Conservation (phyloP, 306 rosid genomes). For the Mucuna pruriens region DNA sequence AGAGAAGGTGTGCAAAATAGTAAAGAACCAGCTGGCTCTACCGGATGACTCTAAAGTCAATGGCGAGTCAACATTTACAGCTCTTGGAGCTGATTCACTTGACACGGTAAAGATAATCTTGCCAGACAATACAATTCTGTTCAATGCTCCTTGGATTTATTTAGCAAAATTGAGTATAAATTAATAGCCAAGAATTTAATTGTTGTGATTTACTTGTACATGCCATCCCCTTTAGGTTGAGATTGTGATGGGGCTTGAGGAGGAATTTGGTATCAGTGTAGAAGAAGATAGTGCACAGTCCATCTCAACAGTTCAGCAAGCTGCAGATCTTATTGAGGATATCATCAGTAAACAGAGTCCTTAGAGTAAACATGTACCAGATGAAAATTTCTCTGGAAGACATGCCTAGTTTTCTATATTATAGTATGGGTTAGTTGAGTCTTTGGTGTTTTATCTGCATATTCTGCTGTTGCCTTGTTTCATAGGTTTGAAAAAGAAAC, state of each 20-base stretch:
- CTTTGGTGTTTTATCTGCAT: slow-evolving; percentile 15
- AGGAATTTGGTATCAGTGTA: slow-evolving; percentile 76
- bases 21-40: slow-evolving; percentile 76
- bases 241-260: slow-evolving; percentile 90
- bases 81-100: slow-evolving; percentile 90
- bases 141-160: neutral
- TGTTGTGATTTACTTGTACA: slow-evolving; percentile 27
- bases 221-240: slow-evolving; percentile 59
- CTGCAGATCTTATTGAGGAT: slow-evolving; percentile 78
- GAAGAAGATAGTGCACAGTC: slow-evolving; percentile 80
- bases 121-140: neutral
- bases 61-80: slow-evolving; percentile 63
- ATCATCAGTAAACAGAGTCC: slow-evolving; percentile 56
- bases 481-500: neutral
- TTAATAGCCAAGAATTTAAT: slow-evolving; percentile 1
- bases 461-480: slow-evolving; percentile 31
- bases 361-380: slow-evolving; percentile 36
- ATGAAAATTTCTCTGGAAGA: neutral
- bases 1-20: slow-evolving; percentile 66
- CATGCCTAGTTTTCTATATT: neutral
- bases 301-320: slow-evolving; percentile 82
- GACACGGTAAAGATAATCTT: slow-evolving; percentile 61
- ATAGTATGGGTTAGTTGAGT: slow-evolving; percentile 16
- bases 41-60: slow-evolving; percentile 57
- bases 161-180: neutral